Base-by-base conservation (phyloP, 1,139 yeast genomes). In the Nakaseomyces bracarensis region DNA sequence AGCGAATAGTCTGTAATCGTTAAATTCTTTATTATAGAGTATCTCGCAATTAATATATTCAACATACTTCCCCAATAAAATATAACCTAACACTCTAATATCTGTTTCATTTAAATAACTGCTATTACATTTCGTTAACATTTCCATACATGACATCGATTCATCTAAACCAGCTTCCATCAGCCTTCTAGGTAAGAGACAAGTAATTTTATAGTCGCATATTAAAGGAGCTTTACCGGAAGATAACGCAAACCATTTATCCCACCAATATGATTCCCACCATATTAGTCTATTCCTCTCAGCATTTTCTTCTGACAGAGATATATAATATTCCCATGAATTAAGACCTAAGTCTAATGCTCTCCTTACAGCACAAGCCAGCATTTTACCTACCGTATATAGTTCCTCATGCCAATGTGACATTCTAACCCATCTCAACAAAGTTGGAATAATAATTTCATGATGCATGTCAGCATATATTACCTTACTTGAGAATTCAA, bases 211-310 rank as follows among this genome's bases (percentile, higher is more conserved):
- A 14, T 40, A 33, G 11, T 42, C 45, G 10, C 39, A 22, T 3
- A 47, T 36, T 10, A 42, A n/a, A 8, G 45, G 40, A 3, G 48
- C 47, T 25, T 49, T 51, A 1, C 54, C 54, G n/a, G 49, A 38
- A 10, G 37, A 23, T 5, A 41, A 18, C 3, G 52, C 31, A 23
- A 35, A 40, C 52, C 52, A 48, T 26, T 44, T 47, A 44, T 53
- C 57, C 58, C 57, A 53, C 48, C 49, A 44, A 21, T 44, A 48
- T 33, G 52, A 45, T 27, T 46, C 49, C 56, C 56, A 53, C 53
- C 54, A 57, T 4, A 50, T 15, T n/a, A 23, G 28, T 33, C 60
- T 46, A 22, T 49, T 41, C 16, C 42, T 30, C 33, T 57, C 56
- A 2, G 59, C 58, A 15, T 31, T 10, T 3, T 28, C 18, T 37